These are phyloP conservation scores for Aspergillus bertholletiae DNA, from an alignment of 495 filamentous ascomycete species.

Conservation along the genomic window DNA sequence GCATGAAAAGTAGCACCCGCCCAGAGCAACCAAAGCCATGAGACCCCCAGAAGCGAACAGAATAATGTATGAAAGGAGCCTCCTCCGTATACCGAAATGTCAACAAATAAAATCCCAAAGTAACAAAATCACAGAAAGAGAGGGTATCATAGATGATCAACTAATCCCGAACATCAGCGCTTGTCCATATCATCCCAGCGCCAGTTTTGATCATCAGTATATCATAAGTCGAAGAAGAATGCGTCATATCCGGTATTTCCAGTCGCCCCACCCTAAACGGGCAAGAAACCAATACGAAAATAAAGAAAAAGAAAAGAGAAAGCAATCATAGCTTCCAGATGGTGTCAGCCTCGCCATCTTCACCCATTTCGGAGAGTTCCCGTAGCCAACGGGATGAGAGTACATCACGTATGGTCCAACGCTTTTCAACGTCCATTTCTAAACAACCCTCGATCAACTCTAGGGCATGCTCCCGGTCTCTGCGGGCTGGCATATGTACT, in stretches of 20 bases:
- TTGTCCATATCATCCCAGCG: conserved; percentile 17
- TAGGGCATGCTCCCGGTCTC: conserved; percentile 41
- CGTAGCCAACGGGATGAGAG: conserved; percentile 56
- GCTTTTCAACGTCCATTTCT: conserved; percentile 45
- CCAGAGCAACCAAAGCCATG: not conserved
- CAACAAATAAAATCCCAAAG: not conserved
- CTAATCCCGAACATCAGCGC: conserved; percentile 21
- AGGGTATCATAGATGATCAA: conserved; percentile 24
- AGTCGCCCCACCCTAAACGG: not conserved
- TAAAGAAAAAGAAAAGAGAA: not conserved
- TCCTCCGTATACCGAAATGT: conserved; percentile 2
- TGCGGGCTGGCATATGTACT: conserved; percentile 13
- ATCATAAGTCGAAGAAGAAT: conserved; percentile 2
- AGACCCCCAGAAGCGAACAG: not conserved
- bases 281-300: too few species aligned
- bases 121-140: conserved; percentile 12
- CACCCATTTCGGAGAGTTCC: conserved; percentile 23
- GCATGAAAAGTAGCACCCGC: not conserved
- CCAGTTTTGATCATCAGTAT: conserved; percentile 15
- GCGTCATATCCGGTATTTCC: not conserved
- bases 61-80: not conserved
- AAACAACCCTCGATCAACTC: conserved; percentile 52
- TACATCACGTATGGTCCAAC: conserved; percentile 53
- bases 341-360: conserved; percentile 28
- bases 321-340: conserved; percentile 35